Percentiles rank a stretch among this genome's conserved stretches.
These are phyloP conservation scores for Phytophthora hybrid DNA, from an alignment of 352 stramenopile species.

Conservation along the genomic window DNA sequence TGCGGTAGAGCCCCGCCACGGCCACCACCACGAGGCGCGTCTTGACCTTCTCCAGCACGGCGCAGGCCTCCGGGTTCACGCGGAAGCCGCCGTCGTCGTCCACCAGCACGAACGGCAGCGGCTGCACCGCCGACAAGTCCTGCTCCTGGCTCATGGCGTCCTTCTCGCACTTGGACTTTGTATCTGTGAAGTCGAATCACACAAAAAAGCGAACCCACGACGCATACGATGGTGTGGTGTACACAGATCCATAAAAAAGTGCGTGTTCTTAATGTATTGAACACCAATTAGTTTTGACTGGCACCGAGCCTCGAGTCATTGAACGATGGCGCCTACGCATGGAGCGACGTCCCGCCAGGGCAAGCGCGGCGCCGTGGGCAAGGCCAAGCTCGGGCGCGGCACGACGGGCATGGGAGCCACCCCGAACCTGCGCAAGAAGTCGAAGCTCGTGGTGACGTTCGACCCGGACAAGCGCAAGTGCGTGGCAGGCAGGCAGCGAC, in stretches of 20 bases:
- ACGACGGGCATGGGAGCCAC: conserved; percentile 42
- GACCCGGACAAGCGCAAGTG: conserved; percentile 89
- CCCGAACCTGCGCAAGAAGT: conserved; percentile 77
- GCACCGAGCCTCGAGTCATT: conserved; percentile 2
- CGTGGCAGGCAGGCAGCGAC: conserved; percentile 12
- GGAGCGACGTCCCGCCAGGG: conserved; percentile 42
- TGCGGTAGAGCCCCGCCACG: conserved; percentile 89
- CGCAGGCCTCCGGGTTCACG: conserved; percentile 79
- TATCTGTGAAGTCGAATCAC: not conserved
- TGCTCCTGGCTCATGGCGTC: conserved; percentile 38
- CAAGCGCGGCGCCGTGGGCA: conserved; percentile 38
- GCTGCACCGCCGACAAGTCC: conserved; percentile 47
- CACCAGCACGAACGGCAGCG: conserved; percentile 85
- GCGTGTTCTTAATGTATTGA: not conserved
- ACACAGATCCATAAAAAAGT: not conserved
- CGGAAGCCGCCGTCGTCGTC: conserved; percentile 81
- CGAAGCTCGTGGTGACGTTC: conserved; percentile 89
- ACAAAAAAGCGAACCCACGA: conserved; percentile 27
- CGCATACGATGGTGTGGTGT: not conserved
- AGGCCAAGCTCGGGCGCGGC: conserved; percentile 31
- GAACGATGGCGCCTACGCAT: conserved; percentile 29
- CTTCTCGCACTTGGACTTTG: conserved; percentile 13
- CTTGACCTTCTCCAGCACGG: conserved; percentile 74
- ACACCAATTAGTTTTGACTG: conserved; percentile 24
- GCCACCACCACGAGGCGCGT: conserved; percentile 87